A percentile compares a stretch with the other conserved stretches of the same genome.
These are phyloP conservation scores for Mikania micrantha DNA, from an alignment of 129 eudicot species.

Conservation along the genomic window DNA sequence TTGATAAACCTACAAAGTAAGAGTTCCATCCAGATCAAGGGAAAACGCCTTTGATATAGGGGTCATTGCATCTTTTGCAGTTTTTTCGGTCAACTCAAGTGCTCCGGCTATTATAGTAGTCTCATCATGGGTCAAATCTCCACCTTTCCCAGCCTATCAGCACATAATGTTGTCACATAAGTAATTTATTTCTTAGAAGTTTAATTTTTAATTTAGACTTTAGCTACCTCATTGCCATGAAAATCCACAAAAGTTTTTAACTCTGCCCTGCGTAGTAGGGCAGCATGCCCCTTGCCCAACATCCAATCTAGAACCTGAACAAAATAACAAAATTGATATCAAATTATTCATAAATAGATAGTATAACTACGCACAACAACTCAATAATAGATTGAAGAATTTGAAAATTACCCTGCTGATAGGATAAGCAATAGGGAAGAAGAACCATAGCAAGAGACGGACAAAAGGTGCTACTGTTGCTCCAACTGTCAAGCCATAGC, in stretches of 20 bases:
- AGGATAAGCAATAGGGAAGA: constrained; percentile 91
- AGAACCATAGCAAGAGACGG: constrained; percentile 67
- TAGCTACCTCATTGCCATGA: constrained; percentile 91
- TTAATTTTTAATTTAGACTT: neutral
- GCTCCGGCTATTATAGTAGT: constrained; percentile 99
- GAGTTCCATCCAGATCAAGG: constrained; percentile 96
- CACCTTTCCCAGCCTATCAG: constrained; percentile 98
- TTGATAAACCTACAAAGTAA: constrained; percentile 79
- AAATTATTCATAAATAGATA: neutral
- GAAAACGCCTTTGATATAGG: constrained; percentile 97
- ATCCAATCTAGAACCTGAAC: constrained; percentile 89
- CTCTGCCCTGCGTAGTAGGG: constrained; percentile 87
- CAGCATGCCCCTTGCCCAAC: constrained; percentile 95
- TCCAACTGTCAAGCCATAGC: constrained; percentile 92
- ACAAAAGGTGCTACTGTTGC: constrained; percentile 91
- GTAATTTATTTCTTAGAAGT: neutral
- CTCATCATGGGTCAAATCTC: constrained; percentile 96
- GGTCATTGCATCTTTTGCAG: constrained; percentile 98
- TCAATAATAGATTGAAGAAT: neutral
- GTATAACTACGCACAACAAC: neutral
- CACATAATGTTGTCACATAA: neutral
- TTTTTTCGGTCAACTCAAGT: constrained; percentile 85
- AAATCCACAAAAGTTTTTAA: constrained; percentile 94
- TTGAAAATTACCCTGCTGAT: constrained; percentile 74
- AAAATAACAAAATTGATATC: neutral